A percentile compares a stretch with the other conserved stretches of the same genome.
Conservation (phyloP, 495 filamentous ascomycete species). For the Penicillium alfredii region DNA sequence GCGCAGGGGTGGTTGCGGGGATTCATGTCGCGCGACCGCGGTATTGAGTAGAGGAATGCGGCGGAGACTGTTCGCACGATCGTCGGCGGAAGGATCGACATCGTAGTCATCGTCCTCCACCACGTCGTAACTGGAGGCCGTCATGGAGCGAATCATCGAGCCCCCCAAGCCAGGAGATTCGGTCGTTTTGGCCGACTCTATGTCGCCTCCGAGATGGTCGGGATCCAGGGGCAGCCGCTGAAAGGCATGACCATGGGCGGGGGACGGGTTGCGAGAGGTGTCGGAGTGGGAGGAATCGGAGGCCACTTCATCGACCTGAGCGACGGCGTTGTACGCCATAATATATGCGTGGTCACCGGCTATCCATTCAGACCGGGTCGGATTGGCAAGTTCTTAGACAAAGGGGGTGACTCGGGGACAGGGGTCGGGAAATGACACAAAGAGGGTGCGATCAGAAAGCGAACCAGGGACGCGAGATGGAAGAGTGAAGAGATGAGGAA, state of each 20-base stretch:
- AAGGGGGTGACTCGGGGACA: not conserved
- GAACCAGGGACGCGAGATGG: slow-evolving; percentile 2
- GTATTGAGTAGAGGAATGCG: slow-evolving; percentile 32
- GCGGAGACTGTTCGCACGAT: slow-evolving; percentile 22
- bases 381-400: not conserved
- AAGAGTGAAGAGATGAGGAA: not conserved
- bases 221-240: slow-evolving; percentile 24
- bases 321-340: slow-evolving; percentile 47
- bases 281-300: slow-evolving; percentile 37
- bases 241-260: slow-evolving; percentile 19
- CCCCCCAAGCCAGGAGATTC: slow-evolving; percentile 22
- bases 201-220: slow-evolving; percentile 22
- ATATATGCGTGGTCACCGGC: slow-evolving; percentile 6
- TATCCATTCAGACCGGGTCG: slow-evolving; percentile 6
- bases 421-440: not conserved
- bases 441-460: not conserved
- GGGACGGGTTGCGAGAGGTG: slow-evolving; percentile 27
- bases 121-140: slow-evolving; percentile 39
- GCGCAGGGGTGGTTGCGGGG: slow-evolving; percentile 47
- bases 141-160: slow-evolving; percentile 41
- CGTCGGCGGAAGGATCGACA: slow-evolving; percentile 27
- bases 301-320: slow-evolving; percentile 38
- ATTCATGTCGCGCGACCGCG: slow-evolving; percentile 24
- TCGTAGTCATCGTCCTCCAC: slow-evolving; percentile 45
- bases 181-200: slow-evolving; percentile 21